Percentiles rank a stretch among this genome's conserved stretches.
Evolutionary conservation across 1,139 yeast genomes (phyloP).

Genomic region (Yarrowia galli): DNA sequence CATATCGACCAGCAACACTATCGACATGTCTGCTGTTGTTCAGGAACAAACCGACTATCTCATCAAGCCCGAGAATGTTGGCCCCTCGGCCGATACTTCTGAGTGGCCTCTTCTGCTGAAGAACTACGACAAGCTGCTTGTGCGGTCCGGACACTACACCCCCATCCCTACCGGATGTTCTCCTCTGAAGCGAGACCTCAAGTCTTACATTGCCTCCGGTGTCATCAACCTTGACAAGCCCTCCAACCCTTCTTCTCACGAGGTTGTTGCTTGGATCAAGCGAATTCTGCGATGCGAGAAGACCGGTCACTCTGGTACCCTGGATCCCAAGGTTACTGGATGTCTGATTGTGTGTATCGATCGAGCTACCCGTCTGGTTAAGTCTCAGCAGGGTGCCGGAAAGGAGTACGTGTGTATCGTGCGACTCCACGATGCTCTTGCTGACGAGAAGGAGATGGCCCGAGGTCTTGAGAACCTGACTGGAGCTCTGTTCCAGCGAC

Average conservation of each 20-base stretch:
- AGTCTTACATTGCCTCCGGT: constrained; percentile 90
- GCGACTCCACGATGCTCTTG: constrained; percentile 90
- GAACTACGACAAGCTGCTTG: constrained; percentile 90
- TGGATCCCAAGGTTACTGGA: constrained; percentile 95
- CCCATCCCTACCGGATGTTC: constrained; percentile 96
- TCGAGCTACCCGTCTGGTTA: constrained; percentile 96
- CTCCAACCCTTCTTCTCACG: constrained; percentile 96
- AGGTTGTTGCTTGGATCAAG: constrained; percentile 99
- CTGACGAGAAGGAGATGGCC: constrained; percentile 88
- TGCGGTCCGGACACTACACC: constrained; percentile 95
- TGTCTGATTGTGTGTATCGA: constrained; percentile 98
- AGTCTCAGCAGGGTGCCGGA: constrained; percentile 99
- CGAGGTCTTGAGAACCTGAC: constrained; percentile 92
- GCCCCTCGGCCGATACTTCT: constrained; percentile 81
- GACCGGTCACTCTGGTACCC: constrained; percentile 98
- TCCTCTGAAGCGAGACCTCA: constrained; percentile 92
- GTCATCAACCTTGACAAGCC: constrained; percentile 98
- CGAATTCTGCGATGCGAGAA: constrained; percentile 93
- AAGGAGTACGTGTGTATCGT: constrained; percentile 98
- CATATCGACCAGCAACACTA: constrained; percentile 36
- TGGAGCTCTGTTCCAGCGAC: constrained; percentile 99
- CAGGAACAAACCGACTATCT: constrained; percentile 53
- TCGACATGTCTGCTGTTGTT: constrained; percentile 44
- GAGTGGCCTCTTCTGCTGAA: constrained; percentile 95
- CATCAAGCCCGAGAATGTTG: constrained; percentile 87